Evolutionary conservation across 805 yeast genomes (phyloP).

Genomic region (Saccharomycopsis fodiens): DNA sequence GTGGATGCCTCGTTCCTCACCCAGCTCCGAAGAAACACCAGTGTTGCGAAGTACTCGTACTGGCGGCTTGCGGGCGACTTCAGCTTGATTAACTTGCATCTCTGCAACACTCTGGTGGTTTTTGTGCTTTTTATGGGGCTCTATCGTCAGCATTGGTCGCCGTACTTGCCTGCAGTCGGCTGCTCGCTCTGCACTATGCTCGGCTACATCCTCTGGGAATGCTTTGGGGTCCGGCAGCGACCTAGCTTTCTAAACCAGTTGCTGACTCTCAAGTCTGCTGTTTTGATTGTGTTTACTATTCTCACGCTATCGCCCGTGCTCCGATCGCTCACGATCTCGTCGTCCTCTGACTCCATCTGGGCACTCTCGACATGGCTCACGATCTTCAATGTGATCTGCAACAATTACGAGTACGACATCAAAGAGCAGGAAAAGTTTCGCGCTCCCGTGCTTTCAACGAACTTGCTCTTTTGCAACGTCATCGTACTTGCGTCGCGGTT

Average conservation of each 20-base stretch:
- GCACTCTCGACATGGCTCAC: constrained; percentile 78
- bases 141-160: constrained; percentile 43
- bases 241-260: constrained; percentile 18
- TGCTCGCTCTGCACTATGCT: constrained; percentile 30
- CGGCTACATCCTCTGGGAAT: constrained; percentile 29
- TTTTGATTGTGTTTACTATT: constrained; percentile 61
- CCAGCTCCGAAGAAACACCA: constrained; percentile 67
- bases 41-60: constrained; percentile 61
- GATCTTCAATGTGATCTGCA: constrained; percentile 55
- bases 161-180: constrained; percentile 34
- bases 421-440: constrained; percentile 21
- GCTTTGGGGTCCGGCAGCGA: not conserved
- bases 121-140: constrained; percentile 62
- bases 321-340: constrained; percentile 78
- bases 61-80: constrained; percentile 64
- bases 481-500: constrained; percentile 88
- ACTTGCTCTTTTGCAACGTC: constrained; percentile 76
- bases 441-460: constrained; percentile 58
- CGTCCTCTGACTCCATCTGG: constrained; percentile 94
- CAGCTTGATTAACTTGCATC: constrained; percentile 56
- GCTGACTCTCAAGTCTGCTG: constrained; percentile 50
- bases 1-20: constrained; percentile 78
- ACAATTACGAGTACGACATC: constrained; percentile 58
- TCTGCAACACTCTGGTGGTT: constrained; percentile 56
- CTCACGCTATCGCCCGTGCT: constrained; percentile 83